A percentile compares a stretch with the other conserved stretches of the same genome.
Evolutionary conservation across 202 grass and related monocot species (phyloP).

Genomic region (Elaeis oleifera): DNA sequence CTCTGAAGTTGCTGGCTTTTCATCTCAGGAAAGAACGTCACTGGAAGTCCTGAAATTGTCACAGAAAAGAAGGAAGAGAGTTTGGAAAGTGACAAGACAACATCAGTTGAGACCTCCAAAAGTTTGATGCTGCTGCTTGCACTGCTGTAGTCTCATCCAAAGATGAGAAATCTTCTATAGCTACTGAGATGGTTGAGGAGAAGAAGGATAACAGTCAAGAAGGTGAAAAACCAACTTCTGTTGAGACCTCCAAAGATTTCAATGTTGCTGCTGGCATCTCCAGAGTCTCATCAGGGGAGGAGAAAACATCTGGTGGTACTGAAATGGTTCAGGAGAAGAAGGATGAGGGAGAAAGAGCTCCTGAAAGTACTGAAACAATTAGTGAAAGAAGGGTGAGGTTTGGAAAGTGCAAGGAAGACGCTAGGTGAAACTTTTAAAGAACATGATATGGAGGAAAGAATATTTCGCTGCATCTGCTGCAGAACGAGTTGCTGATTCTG

Average conservation of each 20-base stretch:
- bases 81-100: background rate
- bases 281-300: background rate
- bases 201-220: background rate
- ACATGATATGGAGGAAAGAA: constrained; percentile 1
- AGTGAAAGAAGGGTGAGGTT: background rate
- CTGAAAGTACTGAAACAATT: background rate
- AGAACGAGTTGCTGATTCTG: background rate
- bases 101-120: background rate
- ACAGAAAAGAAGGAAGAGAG: background rate
- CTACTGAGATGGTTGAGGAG: background rate
- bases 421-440: background rate
- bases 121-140: background rate
- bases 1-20: background rate
- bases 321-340: background rate
- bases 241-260: background rate
- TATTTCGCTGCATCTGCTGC: background rate
- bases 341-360: background rate
- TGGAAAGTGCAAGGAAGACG: background rate
- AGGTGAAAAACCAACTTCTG: background rate
- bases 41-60: background rate
- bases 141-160: background rate
- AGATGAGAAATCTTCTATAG: background rate
- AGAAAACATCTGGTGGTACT: background rate
- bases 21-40: background rate
- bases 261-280: background rate